Evolutionary conservation across 2,329 filamentous ascomycete genomes (phyloP), one percentile per base, ranked within the genome.

Genomic region (Fusarium haematococcum): DNA sequence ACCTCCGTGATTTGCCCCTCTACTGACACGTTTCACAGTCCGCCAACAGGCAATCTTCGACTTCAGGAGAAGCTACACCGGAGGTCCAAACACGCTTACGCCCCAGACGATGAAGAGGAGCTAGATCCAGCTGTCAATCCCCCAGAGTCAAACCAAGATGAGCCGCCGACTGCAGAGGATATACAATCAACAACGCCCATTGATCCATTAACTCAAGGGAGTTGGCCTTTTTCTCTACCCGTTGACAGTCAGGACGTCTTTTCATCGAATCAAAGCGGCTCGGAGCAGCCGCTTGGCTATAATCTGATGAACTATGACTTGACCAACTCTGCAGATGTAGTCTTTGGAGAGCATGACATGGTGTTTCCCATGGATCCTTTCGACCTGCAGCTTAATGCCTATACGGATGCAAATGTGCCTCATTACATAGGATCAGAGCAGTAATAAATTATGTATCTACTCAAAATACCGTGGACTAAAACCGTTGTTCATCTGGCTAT

Each of bases 61-160:
- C 9, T 58, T 0, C 75, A 74, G 1, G 66, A 71, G 3, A 77
- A 69, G 1, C 23, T 77, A 0, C 75, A 77, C 13, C 72, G 75
- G 2, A 69, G 75, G 7, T 77, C 75, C 1, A 77, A 75, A 27
- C 58, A 76, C 43, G 75, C 67, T 0, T 75, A 61, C 25, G 74
- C 71, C 0, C 69, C 73, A 4, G 66, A 69, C 0, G 73, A 73
- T 8, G 67, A 75, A 9, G 74, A 77, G 3, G 67, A 73, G 3
- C 14, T 54, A 5, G 74, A 74, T 0, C 71, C 75, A 0, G 64
- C 65, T 0, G 2, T 75, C 1, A 30, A 65, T 16, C 71, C 65
- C 1, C 56, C 54, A 4, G 65, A 67, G 3, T 45, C 57, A 1
- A 32, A 10, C 4, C 10, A 18, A 2, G 56, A n/a, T 0, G 63